These are phyloP conservation scores for Dillenia turbinata DNA, from an alignment of 164 flowering plant species.

Conservation along the genomic window DNA sequence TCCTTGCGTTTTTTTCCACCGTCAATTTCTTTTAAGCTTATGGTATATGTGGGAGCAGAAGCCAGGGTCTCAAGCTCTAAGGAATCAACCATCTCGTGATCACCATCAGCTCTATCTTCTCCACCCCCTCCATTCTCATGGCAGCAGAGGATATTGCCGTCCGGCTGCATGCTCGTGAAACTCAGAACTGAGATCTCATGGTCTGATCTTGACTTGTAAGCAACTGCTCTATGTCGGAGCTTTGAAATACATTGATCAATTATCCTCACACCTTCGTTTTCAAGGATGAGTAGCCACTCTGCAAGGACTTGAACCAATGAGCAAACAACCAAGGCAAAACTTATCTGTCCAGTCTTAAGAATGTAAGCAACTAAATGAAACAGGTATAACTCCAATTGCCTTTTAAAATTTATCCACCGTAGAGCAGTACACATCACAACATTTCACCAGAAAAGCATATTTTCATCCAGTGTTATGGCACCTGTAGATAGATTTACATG, in stretches of 20 bases:
- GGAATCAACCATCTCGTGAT: constrained; percentile 25
- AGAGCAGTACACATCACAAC: too few relatives aligned
- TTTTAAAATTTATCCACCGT: too few relatives aligned
- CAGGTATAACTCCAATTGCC: too few relatives aligned
- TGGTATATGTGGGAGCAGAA: not conserved
- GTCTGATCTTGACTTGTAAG: constrained; percentile 11
- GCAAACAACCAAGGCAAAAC: not conserved
- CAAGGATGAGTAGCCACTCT: constrained; percentile 34
- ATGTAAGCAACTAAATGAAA: too few relatives aligned
- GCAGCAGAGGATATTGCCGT: not conserved
- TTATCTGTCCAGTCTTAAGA: too few relatives aligned
- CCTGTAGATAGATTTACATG: too few relatives aligned
- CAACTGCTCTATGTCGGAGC: constrained; percentile 16
- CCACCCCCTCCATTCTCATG: constrained; percentile 1
- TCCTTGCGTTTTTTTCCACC: constrained; percentile 34
- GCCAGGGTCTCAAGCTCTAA: not conserved
- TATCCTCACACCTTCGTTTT: constrained; percentile 28
- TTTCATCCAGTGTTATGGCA: too few relatives aligned
- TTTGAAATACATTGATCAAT: constrained; percentile 17
- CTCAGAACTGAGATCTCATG: constrained; percentile 7
- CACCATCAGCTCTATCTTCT: constrained; percentile 3
- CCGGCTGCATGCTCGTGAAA: not conserved
- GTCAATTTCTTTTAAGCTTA: not conserved
- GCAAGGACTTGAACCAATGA: not conserved
- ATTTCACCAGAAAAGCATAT: too few relatives aligned